Evolutionary conservation across 805 yeast species (phyloP).

Genomic region (Metschnikowia kunwiensis): DNA sequence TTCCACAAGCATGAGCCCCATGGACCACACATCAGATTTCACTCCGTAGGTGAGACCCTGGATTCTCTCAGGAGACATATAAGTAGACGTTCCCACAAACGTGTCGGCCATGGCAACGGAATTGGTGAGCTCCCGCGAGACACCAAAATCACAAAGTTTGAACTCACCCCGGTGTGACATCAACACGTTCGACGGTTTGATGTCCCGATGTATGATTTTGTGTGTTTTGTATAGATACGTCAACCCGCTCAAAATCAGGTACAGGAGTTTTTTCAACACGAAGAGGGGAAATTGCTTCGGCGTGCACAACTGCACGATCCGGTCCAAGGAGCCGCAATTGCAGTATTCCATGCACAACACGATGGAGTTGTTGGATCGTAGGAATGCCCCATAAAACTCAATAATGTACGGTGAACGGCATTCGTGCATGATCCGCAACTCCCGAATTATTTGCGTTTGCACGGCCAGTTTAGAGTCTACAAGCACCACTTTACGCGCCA

Average conservation of each 20-base stretch:
- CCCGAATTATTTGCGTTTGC: slow-evolving; percentile 82
- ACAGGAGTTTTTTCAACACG: slow-evolving; percentile 70
- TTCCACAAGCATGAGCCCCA: slow-evolving; percentile 87
- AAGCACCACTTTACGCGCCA: slow-evolving; percentile 88
- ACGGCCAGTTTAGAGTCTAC: slow-evolving; percentile 78
- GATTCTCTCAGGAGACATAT: slow-evolving; percentile 95
- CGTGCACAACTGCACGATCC: slow-evolving; percentile 55
- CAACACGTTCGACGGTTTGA: slow-evolving; percentile 91
- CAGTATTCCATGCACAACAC: slow-evolving; percentile 94
- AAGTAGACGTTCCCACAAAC: slow-evolving; percentile 95
- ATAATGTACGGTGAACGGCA: slow-evolving; percentile 82
- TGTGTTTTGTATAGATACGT: slow-evolving; percentile 78
- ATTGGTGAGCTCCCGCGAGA: slow-evolving; percentile 83
- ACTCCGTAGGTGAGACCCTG: slow-evolving; percentile 92
- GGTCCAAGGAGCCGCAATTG: slow-evolving; percentile 91
- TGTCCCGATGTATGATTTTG: slow-evolving; percentile 91
- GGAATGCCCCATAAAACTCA: slow-evolving; percentile 87
- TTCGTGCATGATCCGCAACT: slow-evolving; percentile 85
- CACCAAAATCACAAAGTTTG: slow-evolving; percentile 96
- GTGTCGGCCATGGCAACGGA: slow-evolving; percentile 88
- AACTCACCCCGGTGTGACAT: slow-evolving; percentile 83
- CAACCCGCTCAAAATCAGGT: slow-evolving; percentile 75
- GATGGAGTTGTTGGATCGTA: slow-evolving; percentile 62
- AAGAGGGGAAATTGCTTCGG: slow-evolving; percentile 48
- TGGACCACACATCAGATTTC: slow-evolving; percentile 97